phyloP scores from a whole-genome alignment of 2,329 filamentous ascomycete species.

The Thelonectria blattea region DNA sequence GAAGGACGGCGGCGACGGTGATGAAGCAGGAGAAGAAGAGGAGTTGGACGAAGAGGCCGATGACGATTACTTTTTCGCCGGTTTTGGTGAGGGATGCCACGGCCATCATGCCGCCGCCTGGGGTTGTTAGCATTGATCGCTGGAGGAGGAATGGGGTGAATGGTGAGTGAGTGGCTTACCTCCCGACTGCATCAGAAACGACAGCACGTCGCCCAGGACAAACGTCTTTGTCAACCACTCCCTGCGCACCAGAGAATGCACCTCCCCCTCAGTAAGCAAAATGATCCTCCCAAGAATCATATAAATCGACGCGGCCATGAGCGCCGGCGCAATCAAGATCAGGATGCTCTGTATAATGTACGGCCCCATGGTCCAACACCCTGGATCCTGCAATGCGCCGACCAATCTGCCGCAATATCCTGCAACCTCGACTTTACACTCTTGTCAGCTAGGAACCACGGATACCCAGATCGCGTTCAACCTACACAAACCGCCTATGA shows the following conservation, averaged over 20 bases:
- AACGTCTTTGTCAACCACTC: conserved; percentile 58
- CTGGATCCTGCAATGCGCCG: conserved; percentile 47
- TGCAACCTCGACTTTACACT: conserved; percentile 32
- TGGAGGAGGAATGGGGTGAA: not conserved
- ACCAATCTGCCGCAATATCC: conserved; percentile 56
- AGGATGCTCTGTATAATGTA: conserved; percentile 50
- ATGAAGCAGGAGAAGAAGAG: conserved; percentile 62
- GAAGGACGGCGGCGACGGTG: conserved; percentile 52
- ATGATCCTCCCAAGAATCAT: conserved; percentile 54
- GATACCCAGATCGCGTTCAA: not conserved
- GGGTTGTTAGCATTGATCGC: not conserved
- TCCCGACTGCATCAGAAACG: conserved; percentile 45
- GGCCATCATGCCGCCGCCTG: conserved; percentile 37
- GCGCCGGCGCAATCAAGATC: conserved; percentile 47
- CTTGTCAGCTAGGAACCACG: not conserved
- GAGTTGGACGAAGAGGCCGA: conserved; percentile 60
- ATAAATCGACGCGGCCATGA: conserved; percentile 56
- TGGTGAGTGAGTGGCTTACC: conserved; percentile 7
- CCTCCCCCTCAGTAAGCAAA: conserved; percentile 44
- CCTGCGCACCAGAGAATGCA: conserved; percentile 48
- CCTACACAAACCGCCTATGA: conserved; percentile 34
- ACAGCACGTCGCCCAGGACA: conserved; percentile 57
- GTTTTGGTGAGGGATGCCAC: conserved; percentile 29
- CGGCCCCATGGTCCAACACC: conserved; percentile 42
- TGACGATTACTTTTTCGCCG: conserved; percentile 57